These are phyloP conservation scores for Thecamonas trahens DNA, from an alignment of 78 protist species.

Conservation along the genomic window DNA sequence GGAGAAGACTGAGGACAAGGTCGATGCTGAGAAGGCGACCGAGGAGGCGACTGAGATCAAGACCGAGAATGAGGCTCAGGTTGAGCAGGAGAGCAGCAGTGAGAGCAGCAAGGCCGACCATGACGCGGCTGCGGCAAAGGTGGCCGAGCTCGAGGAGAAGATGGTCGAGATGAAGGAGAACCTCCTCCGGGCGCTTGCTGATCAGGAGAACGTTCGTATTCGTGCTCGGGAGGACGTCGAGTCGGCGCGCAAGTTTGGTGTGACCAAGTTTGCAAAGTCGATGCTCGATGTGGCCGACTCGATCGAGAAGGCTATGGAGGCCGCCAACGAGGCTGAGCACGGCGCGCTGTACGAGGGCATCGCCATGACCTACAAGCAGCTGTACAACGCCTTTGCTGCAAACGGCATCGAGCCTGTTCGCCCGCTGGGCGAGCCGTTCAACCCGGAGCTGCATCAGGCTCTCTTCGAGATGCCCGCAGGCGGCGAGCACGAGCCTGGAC, in stretches of 20 bases:
- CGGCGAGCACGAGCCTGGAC: not conserved
- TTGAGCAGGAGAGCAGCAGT: too few species aligned
- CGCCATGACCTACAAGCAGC: not conserved
- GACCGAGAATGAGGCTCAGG: too few species aligned
- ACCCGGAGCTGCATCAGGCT: constrained; percentile 34
- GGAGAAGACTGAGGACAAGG: too few species aligned
- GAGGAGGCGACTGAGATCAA: too few species aligned
- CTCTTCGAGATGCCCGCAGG: constrained; percentile 19
- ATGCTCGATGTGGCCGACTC: constrained; percentile 51
- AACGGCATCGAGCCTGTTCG: constrained; percentile 13
- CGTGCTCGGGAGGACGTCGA: constrained; percentile 36
- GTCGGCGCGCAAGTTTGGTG: constrained; percentile 19
- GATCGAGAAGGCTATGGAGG: constrained; percentile 10
- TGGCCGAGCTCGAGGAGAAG: constrained; percentile 17
- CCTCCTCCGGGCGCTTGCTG: constrained; percentile 30
- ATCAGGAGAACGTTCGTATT: constrained; percentile 25
- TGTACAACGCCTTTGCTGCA: not conserved
- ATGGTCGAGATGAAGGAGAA: constrained; percentile 1
- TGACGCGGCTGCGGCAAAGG: not conserved
- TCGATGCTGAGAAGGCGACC: too few species aligned
- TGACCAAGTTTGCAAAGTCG: constrained; percentile 19
- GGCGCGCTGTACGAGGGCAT: constrained; percentile 21
- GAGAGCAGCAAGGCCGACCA: not conserved
- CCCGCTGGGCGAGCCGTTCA: constrained; percentile 11
- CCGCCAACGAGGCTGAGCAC: not conserved